A percentile compares a stretch with the other conserved stretches of the same genome.
Evolutionary conservation across 208 protist species (phyloP).

Genomic region (Wallacemonas collosoma): DNA sequence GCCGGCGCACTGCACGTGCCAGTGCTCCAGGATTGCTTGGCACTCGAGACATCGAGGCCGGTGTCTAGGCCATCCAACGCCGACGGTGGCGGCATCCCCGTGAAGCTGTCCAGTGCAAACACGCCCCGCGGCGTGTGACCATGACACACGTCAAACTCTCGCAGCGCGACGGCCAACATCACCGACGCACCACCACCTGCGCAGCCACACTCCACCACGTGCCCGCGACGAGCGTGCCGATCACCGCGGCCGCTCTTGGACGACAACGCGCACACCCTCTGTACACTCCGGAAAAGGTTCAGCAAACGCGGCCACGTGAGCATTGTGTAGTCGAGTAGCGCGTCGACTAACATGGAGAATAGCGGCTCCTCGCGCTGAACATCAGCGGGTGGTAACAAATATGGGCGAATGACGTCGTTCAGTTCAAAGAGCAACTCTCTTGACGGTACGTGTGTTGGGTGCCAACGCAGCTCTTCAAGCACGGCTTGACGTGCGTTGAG

Average conservation of each 20-base stretch:
- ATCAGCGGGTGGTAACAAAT: slow-evolving; percentile 49
- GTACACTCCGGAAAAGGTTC: slow-evolving; percentile 41
- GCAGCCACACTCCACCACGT: slow-evolving; percentile 78
- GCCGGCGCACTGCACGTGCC: slow-evolving; percentile 61
- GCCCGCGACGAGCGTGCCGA: slow-evolving; percentile 5
- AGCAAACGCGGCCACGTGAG: slow-evolving; percentile 76
- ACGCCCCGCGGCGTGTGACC: slow-evolving; percentile 28
- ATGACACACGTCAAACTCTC: slow-evolving; percentile 25
- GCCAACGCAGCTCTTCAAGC: slow-evolving; percentile 70
- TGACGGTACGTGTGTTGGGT: slow-evolving; percentile 36
- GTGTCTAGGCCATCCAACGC: slow-evolving; percentile 27
- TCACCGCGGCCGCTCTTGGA: background rate
- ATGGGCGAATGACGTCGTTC: slow-evolving; percentile 36
- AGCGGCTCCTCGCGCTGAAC: slow-evolving; percentile 48
- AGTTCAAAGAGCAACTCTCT: slow-evolving; percentile 50
- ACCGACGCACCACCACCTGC: slow-evolving; percentile 70
- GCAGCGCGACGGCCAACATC: slow-evolving; percentile 60
- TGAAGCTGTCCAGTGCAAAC: slow-evolving; percentile 74
- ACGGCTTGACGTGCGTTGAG: slow-evolving; percentile 69
- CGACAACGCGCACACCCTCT: slow-evolving; percentile 19
- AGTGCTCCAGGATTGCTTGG: slow-evolving; percentile 51
- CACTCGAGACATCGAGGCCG: background rate
- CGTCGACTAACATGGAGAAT: slow-evolving; percentile 74
- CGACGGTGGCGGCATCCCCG: slow-evolving; percentile 68
- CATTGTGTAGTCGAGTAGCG: slow-evolving; percentile 78